These are phyloP conservation scores for Penicillium antarcticum DNA, from an alignment of 495 filamentous ascomycete genomes.

Conservation along the genomic window DNA sequence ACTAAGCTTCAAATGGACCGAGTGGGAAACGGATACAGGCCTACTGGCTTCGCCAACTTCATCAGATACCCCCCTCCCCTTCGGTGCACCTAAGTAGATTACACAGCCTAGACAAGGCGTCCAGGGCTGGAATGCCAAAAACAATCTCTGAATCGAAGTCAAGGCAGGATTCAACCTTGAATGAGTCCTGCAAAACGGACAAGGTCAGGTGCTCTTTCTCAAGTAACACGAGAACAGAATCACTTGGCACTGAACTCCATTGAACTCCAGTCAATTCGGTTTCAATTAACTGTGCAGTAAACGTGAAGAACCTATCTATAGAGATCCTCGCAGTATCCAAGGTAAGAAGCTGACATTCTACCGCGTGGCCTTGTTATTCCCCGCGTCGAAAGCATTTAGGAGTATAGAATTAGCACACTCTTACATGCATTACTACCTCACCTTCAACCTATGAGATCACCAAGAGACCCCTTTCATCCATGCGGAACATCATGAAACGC, in stretches of 20 bases:
- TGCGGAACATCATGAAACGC: conserved; percentile 7
- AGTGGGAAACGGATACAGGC: conserved; percentile 15
- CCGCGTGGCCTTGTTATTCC: background rate
- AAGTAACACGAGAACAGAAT: background rate
- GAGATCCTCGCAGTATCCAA: background rate
- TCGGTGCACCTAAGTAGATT: background rate
- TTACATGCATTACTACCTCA: background rate
- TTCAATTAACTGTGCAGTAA: too few relatives aligned
- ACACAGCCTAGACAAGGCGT: conserved; percentile 20
- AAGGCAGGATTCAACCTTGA: too few relatives aligned
- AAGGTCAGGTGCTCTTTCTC: background rate
- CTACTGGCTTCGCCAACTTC: conserved; percentile 11
- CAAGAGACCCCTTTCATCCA: background rate
- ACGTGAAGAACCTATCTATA: background rate
- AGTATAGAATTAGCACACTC: background rate
- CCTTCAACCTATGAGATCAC: background rate
- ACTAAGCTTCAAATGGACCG: conserved; percentile 23
- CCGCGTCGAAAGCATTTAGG: background rate
- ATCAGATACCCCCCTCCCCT: background rate
- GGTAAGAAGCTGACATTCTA: conserved; percentile 2
- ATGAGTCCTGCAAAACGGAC: background rate
- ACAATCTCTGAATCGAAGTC: conserved; percentile 2
- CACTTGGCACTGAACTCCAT: background rate
- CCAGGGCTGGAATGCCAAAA: conserved; percentile 6
- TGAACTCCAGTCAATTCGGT: too few relatives aligned